Evolutionary conservation across 169 alveolate genomes (phyloP).

Genomic region (Plasmodium reichenowi): DNA sequence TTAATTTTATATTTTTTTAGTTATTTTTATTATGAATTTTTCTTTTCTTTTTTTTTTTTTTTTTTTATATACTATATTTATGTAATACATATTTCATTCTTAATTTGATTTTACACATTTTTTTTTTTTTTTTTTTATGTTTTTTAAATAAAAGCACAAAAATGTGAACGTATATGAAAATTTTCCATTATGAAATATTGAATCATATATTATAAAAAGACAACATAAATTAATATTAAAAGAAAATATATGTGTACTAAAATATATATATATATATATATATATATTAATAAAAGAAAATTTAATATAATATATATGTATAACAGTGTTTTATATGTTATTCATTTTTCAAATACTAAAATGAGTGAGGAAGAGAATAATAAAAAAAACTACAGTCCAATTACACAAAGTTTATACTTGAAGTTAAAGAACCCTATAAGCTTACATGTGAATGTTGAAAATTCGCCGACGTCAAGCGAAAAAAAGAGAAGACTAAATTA

Average conservation of each 20-base stretch:
- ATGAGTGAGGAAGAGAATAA: constrained; percentile 5
- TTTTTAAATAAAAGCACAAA: no score
- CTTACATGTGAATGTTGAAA: constrained; percentile 23
- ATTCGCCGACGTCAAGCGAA: constrained; percentile 25
- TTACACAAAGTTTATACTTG: constrained; percentile 47
- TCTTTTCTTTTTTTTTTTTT: constrained; percentile 6
- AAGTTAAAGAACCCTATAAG: constrained; percentile 67
- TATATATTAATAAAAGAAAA: no score
- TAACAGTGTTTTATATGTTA: no score
- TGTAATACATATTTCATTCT: background rate
- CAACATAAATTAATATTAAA: no score
- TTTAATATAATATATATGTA: no score
- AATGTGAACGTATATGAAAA: no score
- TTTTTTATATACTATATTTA: background rate
- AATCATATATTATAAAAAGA: no score
- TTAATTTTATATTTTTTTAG: constrained; percentile 16
- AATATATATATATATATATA: no score
- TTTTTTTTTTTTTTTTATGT: background rate
- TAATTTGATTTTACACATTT: background rate
- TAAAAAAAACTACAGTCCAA: constrained; percentile 13
- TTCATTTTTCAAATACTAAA: no score
- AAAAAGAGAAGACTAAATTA: constrained; percentile 24
- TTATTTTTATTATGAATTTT: background rate
- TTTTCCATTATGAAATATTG: no score
- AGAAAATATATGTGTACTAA: no score